These are phyloP conservation scores for Mesembryanthemum crystallinum DNA, from an alignment of 148 eudicot species.

Conservation along the genomic window DNA sequence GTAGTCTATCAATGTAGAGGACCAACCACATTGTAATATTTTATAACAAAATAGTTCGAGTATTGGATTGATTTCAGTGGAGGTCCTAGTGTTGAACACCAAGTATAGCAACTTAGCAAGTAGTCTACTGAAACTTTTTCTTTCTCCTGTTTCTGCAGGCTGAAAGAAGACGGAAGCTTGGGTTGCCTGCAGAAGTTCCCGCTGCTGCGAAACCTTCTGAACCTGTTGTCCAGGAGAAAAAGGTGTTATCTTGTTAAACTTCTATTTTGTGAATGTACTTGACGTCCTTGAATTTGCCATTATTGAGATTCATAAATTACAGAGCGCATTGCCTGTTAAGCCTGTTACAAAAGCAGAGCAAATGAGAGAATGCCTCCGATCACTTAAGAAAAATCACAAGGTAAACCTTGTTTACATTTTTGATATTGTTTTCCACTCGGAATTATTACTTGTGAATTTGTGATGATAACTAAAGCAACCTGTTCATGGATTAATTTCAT, in stretches of 20 bases:
- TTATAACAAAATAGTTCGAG: too few relatives aligned
- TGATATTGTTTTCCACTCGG: background rate
- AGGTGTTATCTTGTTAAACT: conserved; percentile 41
- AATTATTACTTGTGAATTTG: background rate
- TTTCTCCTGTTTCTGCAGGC: conserved; percentile 48
- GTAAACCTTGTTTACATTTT: conserved; percentile 32
- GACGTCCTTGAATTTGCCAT: background rate
- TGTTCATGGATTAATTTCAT: background rate
- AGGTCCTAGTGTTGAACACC: background rate
- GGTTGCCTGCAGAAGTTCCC: conserved; percentile 86
- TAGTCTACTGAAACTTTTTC: background rate
- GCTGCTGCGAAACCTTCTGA: conserved; percentile 67
- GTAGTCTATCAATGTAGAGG: too few relatives aligned
- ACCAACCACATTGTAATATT: too few relatives aligned
- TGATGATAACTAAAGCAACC: background rate
- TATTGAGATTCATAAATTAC: conserved; percentile 25
- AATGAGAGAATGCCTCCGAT: conserved; percentile 94
- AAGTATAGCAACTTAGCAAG: background rate
- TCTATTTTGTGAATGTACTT: background rate
- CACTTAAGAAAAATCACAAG: conserved; percentile 82
- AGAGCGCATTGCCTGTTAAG: conserved; percentile 79
- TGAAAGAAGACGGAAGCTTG: conserved; percentile 95
- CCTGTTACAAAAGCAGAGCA: conserved; percentile 89
- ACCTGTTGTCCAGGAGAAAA: conserved; percentile 80
- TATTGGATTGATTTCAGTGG: background rate